These are phyloP conservation scores for Cryptosporidium sp. DNA, from an alignment of 169 alveolate genomes.

Conservation along the genomic window DNA sequence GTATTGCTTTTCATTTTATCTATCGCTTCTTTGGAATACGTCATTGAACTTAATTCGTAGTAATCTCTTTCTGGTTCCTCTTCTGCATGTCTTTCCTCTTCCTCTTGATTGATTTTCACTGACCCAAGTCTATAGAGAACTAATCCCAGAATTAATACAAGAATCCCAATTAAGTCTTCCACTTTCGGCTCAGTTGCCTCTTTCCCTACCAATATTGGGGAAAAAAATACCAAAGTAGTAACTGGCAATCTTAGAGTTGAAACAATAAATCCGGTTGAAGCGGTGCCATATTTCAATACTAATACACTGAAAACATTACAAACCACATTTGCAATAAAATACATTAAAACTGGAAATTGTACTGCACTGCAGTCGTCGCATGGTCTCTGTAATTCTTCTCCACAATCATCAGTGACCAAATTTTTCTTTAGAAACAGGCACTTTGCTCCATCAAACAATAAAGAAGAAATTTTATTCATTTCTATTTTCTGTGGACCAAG, in stretches of 20 bases:
- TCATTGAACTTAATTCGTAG: constrained; percentile 64
- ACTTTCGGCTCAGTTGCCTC: constrained; percentile 67
- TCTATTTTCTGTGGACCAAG: constrained; percentile 74
- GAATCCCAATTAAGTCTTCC: constrained; percentile 75
- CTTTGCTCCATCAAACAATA: constrained; percentile 46
- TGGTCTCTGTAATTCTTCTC: constrained; percentile 55
- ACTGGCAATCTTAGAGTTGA: constrained; percentile 76
- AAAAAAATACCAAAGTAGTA: constrained; percentile 75
- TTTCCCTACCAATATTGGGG: constrained; percentile 66
- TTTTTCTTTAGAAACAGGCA: constrained; percentile 60
- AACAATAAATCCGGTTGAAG: constrained; percentile 71
- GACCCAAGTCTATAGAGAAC: constrained; percentile 47
- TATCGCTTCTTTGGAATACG: not conserved
- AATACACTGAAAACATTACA: constrained; percentile 73
- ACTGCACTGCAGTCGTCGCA: constrained; percentile 72
- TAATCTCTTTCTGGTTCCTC: not conserved
- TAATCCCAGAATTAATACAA: constrained; percentile 14
- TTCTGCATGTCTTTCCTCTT: not conserved
- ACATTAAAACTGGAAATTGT: constrained; percentile 60
- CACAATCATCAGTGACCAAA: constrained; percentile 22
- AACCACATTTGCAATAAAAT: constrained; percentile 63
- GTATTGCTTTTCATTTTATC: constrained; percentile 1
- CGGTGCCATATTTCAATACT: constrained; percentile 75
- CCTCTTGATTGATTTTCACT: constrained; percentile 24
- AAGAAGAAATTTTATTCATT: constrained; percentile 20